Evolutionary conservation across 169 alveolate genomes (phyloP), one percentile per base, ranked within the genome.

Genomic region (Miamiensis avidus): DNA sequence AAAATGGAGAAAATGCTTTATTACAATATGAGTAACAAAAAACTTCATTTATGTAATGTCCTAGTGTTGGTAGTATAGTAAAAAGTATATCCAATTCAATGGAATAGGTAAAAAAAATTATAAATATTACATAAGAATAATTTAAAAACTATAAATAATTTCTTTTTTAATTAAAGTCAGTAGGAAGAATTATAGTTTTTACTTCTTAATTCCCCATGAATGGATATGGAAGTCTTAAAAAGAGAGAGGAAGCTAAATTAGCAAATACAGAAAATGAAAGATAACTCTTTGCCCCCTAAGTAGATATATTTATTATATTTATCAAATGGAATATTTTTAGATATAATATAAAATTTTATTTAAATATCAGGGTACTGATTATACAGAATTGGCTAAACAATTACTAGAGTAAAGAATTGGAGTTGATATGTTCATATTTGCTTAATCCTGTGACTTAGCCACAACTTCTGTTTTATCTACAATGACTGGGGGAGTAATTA

Each of bases 131-230:
- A 49, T 49, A 49, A 49, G 20, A n/a, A n/a, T n/a, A n/a, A n/a
- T n/a, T n/a, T n/a, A n/a, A n/a, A n/a, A n/a, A n/a, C n/a, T n/a
- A n/a, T n/a, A 49, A 20, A 49, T 49, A 49, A 49, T 49, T 49
- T 49, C 20, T 49, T 49, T 11, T 49, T 49, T 49, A 49, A 69
- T 84, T 72, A 65, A 83, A 83, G 0, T 77, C 77, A 75, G 94
- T 95, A 30, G 96, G 96, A 34, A 91, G 96, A 88, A 93, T 90
- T 29, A 75, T 95, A 75, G 88, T 89, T 28, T 95, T 95, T 89
- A 85, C 93, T 31, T 85, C 95, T 31, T 82, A 86, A 74, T 84
- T 92, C 26, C 86, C 89, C 69, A 78, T 86, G 65, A 34, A 31
- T 31, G 97, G 97, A 15, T 85, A 81, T 74, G 97, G 96, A 0